A percentile compares a stretch with the other conserved stretches of the same genome.
Conservation (phyloP, 2,329 filamentous ascomycete genomes). For the Exophiala xenobiotica region DNA sequence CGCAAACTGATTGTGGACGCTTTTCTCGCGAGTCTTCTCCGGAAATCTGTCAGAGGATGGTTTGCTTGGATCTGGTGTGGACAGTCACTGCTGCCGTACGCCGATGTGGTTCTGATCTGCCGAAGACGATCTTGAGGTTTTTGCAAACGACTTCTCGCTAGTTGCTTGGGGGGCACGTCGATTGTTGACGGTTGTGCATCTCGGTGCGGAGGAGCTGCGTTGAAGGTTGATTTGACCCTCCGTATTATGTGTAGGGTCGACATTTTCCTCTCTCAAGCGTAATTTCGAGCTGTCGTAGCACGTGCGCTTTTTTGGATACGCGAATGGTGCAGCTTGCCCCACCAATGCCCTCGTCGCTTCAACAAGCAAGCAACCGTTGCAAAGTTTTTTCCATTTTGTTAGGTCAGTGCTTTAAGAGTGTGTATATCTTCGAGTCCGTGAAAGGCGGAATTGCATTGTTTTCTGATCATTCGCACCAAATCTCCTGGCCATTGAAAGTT, state of each 20-base stretch:
- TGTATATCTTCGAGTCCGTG: neutral
- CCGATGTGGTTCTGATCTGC: neutral
- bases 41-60: slow-evolving; percentile 21
- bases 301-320: neutral
- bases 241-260: slow-evolving; percentile 23
- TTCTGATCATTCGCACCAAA: neutral
- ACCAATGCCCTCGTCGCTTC: neutral
- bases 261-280: slow-evolving; percentile 9
- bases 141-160: slow-evolving; percentile 6
- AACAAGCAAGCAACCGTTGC: neutral
- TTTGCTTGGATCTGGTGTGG: slow-evolving; percentile 9
- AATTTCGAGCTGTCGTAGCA: neutral
- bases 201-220: slow-evolving; percentile 4
- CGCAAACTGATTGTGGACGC: slow-evolving; percentile 28
- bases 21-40: slow-evolving; percentile 26
- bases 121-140: slow-evolving; percentile 12
- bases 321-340: neutral
- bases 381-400: neutral
- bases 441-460: neutral
- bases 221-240: slow-evolving; percentile 25
- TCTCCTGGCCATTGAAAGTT: neutral
- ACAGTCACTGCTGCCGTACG: slow-evolving; percentile 5
- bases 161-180: slow-evolving; percentile 3
- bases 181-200: slow-evolving; percentile 2
- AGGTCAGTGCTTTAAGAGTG: neutral